Evolutionary conservation across 202 grass and related monocot species (phyloP), one percentile per base, ranked within the genome.

Genomic region (Panicum virgatum): DNA sequence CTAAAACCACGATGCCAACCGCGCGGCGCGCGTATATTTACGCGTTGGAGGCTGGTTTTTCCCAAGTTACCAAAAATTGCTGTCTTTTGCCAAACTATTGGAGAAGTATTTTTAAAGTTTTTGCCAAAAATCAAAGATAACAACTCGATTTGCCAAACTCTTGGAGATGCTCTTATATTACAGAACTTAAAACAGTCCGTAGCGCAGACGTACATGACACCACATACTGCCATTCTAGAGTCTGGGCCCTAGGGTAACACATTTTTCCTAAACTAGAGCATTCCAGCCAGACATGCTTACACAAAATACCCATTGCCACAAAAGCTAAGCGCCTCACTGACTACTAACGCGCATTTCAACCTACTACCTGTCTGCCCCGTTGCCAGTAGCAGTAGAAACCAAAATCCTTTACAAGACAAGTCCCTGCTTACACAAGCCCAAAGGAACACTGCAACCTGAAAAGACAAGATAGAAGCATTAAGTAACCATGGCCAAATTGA

Each of bases 401-500:
- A 87, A 76, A 76, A 76, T 12, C 69, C 62, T 15, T 66, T 48
- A 7, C 68, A 46, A 48, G 66, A 83, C 9, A 48, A 19, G 3
- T 18, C 30, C 5, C 52, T 23, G 39, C 30, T 36, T 15, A n/a
- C 23, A 26, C 26, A 4, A 37, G 18, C 63, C 51, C 40, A 36
- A n/a, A 75, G 1, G 42, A 52, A 36, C 79, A 13, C 39, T 27
- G 62, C 62, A 64, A 63, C 72, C 85, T 87, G 85, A n/a, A 82
- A 77, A 27, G n/a, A 14, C 12, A 57, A 50, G 57, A 20, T 26
- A 76, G 14, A 3, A 51, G 30, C 32, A 69, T 82, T 26, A 77
- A 63, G 71, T 42, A 32, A 37, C 30, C 22, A 25, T 29, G n/a
- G 50, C 14, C 4, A 75, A 5, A 43, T 12, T 36, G 22, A 26